A percentile compares a stretch with the other conserved stretches of the same genome.
phyloP scores from a whole-genome alignment of 768 basidiomycete genomes.

The Trametes cinnabarina region DNA sequence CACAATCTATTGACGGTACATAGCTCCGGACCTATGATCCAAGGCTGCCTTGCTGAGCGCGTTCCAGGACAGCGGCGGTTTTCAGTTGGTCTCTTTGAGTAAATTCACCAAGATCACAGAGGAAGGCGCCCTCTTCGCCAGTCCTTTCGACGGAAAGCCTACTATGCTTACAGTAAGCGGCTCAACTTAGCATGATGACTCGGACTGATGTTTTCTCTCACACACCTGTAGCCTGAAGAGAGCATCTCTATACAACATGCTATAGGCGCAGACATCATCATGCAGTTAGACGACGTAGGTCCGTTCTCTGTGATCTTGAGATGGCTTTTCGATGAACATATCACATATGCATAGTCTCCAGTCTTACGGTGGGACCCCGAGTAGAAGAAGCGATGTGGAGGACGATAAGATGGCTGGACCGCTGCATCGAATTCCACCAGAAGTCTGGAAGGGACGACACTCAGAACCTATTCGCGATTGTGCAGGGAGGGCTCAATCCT shows the following conservation, averaged over 20 bases:
- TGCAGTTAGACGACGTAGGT: conserved; percentile 94
- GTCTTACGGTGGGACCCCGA: conserved; percentile 74
- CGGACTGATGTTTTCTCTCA: not conserved
- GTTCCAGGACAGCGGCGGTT: conserved; percentile 81
- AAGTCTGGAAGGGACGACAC: conserved; percentile 57
- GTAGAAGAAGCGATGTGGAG: conserved; percentile 88
- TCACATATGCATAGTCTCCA: conserved; percentile 54
- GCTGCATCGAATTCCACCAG: conserved; percentile 78
- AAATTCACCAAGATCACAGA: conserved; percentile 87
- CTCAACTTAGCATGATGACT: not conserved
- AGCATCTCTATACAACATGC: conserved; percentile 88
- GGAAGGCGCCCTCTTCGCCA: conserved; percentile 81
- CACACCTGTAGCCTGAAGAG: conserved; percentile 69
- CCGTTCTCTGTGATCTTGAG: conserved; percentile 28
- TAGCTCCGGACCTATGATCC: conserved; percentile 46
- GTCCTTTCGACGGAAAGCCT: conserved; percentile 82
- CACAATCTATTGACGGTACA: conserved; percentile 50
- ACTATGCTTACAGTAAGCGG: conserved; percentile 86
- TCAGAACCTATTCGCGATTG: conserved; percentile 90
- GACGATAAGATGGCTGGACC: conserved; percentile 86
- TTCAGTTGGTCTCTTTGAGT: conserved; percentile 81
- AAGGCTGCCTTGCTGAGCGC: conserved; percentile 2
- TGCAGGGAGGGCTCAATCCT: conserved; percentile 82
- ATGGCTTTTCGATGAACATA: not conserved
- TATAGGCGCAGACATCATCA: conserved; percentile 91